phyloP scores from a whole-genome alignment of 2,329 filamentous ascomycete species.

The Aspergillus sp. region DNA sequence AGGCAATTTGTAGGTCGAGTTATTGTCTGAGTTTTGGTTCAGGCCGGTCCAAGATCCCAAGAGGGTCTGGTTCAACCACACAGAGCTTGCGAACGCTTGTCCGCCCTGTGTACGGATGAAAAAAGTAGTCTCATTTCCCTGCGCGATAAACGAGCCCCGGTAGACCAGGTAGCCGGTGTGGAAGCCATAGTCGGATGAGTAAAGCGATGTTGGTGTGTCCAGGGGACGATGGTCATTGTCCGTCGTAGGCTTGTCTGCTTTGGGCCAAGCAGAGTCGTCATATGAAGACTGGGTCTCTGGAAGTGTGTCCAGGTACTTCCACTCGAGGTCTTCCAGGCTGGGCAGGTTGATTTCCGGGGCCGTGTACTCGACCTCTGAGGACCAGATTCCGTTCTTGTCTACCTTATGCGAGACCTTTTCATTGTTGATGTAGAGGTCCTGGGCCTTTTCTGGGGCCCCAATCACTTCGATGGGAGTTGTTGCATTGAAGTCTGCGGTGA shows the following conservation, averaged over 20 bases:
- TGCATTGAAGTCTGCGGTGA: slow-evolving; percentile 66
- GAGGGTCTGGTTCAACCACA: slow-evolving; percentile 59
- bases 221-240: slow-evolving; percentile 54
- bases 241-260: slow-evolving; percentile 52
- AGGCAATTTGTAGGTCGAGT: slow-evolving; percentile 52
- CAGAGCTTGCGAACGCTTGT: slow-evolving; percentile 57
- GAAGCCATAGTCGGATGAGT: slow-evolving; percentile 67
- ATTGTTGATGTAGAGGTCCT: slow-evolving; percentile 58
- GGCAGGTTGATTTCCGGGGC: slow-evolving; percentile 51
- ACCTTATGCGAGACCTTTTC: slow-evolving; percentile 36
- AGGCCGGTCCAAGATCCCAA: slow-evolving; percentile 59
- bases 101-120: slow-evolving; percentile 59
- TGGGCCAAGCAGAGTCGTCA: slow-evolving; percentile 62
- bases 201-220: slow-evolving; percentile 60
- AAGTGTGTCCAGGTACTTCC: slow-evolving; percentile 65
- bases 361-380: slow-evolving; percentile 46
- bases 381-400: slow-evolving; percentile 43
- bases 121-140: slow-evolving; percentile 53
- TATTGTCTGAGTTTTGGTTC: slow-evolving; percentile 44
- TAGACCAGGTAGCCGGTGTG: slow-evolving; percentile 62
- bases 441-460: slow-evolving; percentile 50
- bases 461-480: slow-evolving; percentile 64
- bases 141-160: slow-evolving; percentile 62
- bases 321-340: slow-evolving; percentile 51
- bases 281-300: slow-evolving; percentile 61